These are phyloP conservation scores for Porphyra umbilicalis DNA, from an alignment of 31 red algal species.

Conservation along the genomic window DNA sequence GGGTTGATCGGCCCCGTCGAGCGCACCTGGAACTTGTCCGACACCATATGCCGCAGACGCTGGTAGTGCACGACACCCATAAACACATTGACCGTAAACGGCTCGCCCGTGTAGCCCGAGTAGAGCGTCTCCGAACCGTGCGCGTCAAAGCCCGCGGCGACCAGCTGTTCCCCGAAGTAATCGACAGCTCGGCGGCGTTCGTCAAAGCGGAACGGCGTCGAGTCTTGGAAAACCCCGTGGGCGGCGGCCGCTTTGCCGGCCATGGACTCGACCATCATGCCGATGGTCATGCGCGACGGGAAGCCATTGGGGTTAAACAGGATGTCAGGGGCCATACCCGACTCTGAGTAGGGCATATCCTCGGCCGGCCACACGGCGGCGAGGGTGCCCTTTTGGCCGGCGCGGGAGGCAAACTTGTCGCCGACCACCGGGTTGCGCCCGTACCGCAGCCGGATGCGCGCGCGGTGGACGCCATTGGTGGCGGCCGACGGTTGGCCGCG, in stretches of 20 bases:
- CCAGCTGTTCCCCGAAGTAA: constrained; percentile 61
- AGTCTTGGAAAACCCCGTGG: constrained; percentile 72
- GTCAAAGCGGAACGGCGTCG: constrained; percentile 66
- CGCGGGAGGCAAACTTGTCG: constrained; percentile 88
- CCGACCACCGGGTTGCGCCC: constrained; percentile 71
- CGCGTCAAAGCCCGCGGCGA: constrained; percentile 61
- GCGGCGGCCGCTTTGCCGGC: constrained; percentile 68
- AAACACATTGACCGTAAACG: constrained; percentile 82
- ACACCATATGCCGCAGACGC: constrained; percentile 81
- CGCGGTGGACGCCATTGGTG: constrained; percentile 20
- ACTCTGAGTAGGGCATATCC: constrained; percentile 90
- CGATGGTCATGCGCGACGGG: constrained; percentile 96
- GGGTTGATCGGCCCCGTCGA: constrained; percentile 60
- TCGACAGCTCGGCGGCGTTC: constrained; percentile 58
- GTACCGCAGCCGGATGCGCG: constrained; percentile 38
- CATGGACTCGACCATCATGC: constrained; percentile 95
- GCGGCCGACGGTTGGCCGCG: neutral
- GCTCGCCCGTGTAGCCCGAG: constrained; percentile 81
- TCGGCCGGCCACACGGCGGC: constrained; percentile 66
- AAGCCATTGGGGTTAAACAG: constrained; percentile 98
- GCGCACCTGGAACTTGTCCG: constrained; percentile 93
- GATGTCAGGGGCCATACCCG: constrained; percentile 87
- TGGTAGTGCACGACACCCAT: constrained; percentile 87
- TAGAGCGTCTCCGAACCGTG: constrained; percentile 78
- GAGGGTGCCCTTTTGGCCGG: constrained; percentile 89